A percentile compares a stretch with the other conserved stretches of the same genome.
Evolutionary conservation across 2,329 filamentous ascomycete genomes (phyloP).

Genomic region (Colletotrichum trifolii): DNA sequence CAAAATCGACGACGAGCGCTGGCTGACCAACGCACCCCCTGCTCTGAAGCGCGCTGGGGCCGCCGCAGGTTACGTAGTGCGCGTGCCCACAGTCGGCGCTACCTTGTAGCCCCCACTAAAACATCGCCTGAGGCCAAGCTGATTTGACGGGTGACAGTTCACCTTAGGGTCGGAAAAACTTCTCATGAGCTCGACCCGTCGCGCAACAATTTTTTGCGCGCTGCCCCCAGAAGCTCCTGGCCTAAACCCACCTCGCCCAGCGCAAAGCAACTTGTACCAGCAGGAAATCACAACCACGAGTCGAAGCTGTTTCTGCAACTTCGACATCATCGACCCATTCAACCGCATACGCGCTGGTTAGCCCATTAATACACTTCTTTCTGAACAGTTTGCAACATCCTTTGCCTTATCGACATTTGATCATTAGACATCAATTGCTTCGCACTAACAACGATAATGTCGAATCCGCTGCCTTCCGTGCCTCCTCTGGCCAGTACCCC

Average conservation of each 20-base stretch:
- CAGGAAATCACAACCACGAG: conserved; percentile 8
- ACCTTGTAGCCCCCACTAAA: conserved; percentile 31
- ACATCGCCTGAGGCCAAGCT: conserved; percentile 34
- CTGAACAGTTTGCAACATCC: conserved; percentile 12
- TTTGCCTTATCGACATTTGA: conserved; percentile 13
- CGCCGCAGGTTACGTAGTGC: conserved; percentile 35
- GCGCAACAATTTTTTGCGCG: conserved; percentile 39
- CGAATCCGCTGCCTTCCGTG: conserved; percentile 60
- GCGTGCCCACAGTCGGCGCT: conserved; percentile 21
- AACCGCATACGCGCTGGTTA: conserved; percentile 14
- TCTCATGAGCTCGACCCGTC: conserved; percentile 33
- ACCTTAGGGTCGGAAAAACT: conserved; percentile 31
- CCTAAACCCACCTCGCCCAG: conserved; percentile 15
- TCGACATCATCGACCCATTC: conserved; percentile 45
- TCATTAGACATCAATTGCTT: conserved; percentile 38
- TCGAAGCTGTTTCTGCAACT: conserved; percentile 44
- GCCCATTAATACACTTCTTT: conserved; percentile 28
- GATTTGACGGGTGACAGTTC: conserved; percentile 24
- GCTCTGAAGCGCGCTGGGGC: conserved; percentile 9
- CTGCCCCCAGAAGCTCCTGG: conserved; percentile 26
- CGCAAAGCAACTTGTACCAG: conserved; percentile 28
- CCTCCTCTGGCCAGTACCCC: conserved; percentile 54
- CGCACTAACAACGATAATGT: conserved; percentile 47
- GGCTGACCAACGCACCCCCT: conserved; percentile 33
- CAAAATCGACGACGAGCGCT: conserved; percentile 1